phyloP scores from a whole-genome alignment of 1,284 basidiomycete genomes.

The Schizopora paradoxa region DNA sequence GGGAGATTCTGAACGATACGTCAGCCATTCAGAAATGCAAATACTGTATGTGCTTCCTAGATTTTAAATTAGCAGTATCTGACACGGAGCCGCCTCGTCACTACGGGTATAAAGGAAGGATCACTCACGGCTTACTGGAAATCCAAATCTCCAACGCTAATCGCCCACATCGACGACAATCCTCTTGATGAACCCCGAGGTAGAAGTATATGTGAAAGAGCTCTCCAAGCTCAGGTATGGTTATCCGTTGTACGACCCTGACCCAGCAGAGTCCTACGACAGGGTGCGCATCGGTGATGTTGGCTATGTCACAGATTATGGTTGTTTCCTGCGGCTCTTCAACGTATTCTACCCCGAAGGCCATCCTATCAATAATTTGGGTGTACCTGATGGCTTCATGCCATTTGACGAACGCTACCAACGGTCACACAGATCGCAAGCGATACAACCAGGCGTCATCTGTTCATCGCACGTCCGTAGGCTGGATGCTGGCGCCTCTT shows the following conservation, averaged over 20 bases:
- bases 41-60: too few relatives aligned
- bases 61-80: too few relatives aligned
- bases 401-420: neutral
- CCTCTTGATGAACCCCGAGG: too few relatives aligned
- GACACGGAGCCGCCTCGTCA: too few relatives aligned
- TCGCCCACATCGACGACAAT: too few relatives aligned
- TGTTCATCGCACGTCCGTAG: neutral
- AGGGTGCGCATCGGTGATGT: slow-evolving; percentile 8
- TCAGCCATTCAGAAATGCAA: too few relatives aligned
- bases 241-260: too few relatives aligned
- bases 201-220: neutral
- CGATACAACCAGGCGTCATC: neutral
- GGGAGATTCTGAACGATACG: too few relatives aligned
- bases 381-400: slow-evolving; percentile 2
- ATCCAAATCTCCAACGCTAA: too few relatives aligned
- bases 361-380: neutral
- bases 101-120: too few relatives aligned
- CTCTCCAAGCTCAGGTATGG: too few relatives aligned
- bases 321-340: slow-evolving; percentile 7
- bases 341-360: slow-evolving; percentile 1
- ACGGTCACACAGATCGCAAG: neutral
- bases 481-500: neutral
- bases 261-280: slow-evolving; percentile 6
- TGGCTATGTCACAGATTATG: slow-evolving; percentile 4
- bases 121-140: too few relatives aligned